Base-by-base conservation (phyloP, 2,329 filamentous ascomycete species). In the Scorias spongiosa region DNA sequence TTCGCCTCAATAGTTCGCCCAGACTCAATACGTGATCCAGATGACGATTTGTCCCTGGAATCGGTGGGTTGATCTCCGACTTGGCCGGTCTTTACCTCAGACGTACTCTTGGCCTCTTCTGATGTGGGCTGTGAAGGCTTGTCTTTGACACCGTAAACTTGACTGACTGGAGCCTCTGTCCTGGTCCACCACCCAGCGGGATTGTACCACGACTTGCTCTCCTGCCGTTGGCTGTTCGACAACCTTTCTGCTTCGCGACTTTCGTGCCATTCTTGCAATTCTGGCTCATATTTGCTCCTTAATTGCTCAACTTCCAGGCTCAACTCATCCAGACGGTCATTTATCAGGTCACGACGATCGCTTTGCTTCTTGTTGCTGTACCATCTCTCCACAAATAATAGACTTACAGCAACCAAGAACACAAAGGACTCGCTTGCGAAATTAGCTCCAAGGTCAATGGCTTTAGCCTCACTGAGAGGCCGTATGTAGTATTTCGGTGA, bases 401-500 rank as follows among this genome's bases (percentile, higher is more conserved):
- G 60, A 0, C 72, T 65, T 5, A 75, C 76, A 1, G 75, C 79
- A 10, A 82, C 79, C 3, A 69, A 52, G 51, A 82, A 81, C 34
- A 83, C 67, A 55, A 83, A 83, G 0, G 74, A 63, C 54, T 83
- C 78, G 29, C 75, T 76, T 41, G 80, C 78, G 54, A 83, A 82
- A 49, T 78, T 81, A 2, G 78, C 79, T 2, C 78, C 79, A 32
- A 74, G 72, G 55, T 83, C 78, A 44, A 83, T 81, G 0, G 78
- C 78, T 53, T 81, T 80, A 10, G 74, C 69, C 56, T 83, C 79
- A 2, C 75, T 75, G 10, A 83, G 64, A 7, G 78, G 78, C 39
- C 78, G 66, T 44, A 82, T 81, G 29, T 70, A 70, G 5, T 73
- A 73, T 45, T 65, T 65, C 36, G 58, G 58, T 57, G 55, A 66